Evolutionary conservation across 768 basidiomycete species (phyloP), one percentile per base, ranked within the genome.

Genomic region (Dioszegia aurantiaca): DNA sequence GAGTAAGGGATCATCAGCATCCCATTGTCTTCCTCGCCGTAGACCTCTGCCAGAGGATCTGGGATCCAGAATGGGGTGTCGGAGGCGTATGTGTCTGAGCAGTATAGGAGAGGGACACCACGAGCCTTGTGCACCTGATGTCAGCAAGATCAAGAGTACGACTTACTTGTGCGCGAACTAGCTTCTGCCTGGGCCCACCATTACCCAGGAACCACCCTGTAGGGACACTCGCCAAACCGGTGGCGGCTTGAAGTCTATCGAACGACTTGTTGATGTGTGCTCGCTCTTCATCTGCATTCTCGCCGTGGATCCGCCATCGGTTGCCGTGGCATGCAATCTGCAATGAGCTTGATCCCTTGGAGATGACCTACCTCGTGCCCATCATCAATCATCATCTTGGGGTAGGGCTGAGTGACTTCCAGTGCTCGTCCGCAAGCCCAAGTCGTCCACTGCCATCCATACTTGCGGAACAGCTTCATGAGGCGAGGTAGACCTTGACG

Each of bases 311-410:
- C 19, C 57, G 56, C 69, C 69, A 70, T 39, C 69, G 55, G 53
- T 70, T 70, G 1, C 69, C 69, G 28, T 70, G 68, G 58, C 60
- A 64, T n/a, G 63, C 63, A 26, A 67, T 61, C 65, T 53, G n/a
- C n/a, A n/a, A 31, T 53, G 37, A 53, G 51, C 51, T 27, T 23
- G 2, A 17, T 17, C 56, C 33, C 17, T 27, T 4, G n/a, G n/a
- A n/a, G n/a, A 27, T 8, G 14, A 33, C 63, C 51, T 33, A 65
- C 63, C 39, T 67, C 65, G 24, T 67, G 65, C 17, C 65, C 65
- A 47, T 63, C 56, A 2, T 55, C 65, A 11, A 61, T 58, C 30
- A 62, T 48, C 37, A 67, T 58, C 47, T 63, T 67, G 9, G 65
- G 47, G 33, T 63, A 67, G 4, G 49, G 52, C 17, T 59, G 56